Base-by-base conservation (phyloP, 495 filamentous ascomycete genomes). In the Penicillium malachiteum region DNA sequence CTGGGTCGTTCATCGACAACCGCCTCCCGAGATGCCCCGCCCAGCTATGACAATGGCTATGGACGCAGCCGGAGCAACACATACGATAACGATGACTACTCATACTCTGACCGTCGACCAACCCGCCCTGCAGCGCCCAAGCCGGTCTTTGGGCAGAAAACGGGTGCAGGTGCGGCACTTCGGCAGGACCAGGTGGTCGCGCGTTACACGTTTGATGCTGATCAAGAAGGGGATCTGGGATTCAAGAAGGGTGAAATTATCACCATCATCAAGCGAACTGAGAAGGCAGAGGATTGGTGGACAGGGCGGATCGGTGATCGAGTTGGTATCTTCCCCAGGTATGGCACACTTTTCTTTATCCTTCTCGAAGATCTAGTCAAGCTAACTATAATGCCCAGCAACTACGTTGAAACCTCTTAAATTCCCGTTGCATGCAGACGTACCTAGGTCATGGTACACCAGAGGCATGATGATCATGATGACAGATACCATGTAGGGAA, bases 241-340 rank as follows among this genome's bases (percentile, higher is more conserved):
- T 97, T 97, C 78, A 96, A 55, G 78, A 97, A 98, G 78, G 94
- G 94, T 16, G 94, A 98, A 34, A 74, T 97, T 47, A 96, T 98
- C 59, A 97, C 92, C n/a, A 94, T 98, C 52, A 71, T 93, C 16
- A 97, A 98, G 76, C 88, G 89, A 67, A 97, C 94, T n/a, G 90
- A 98, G 0, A 87, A 88, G 56, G 86, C 85, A 9, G 92, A 96
- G 70, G 95, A 93, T 84, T 97, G 92, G 92, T 90, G 76, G 76
- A 88, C 85, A 33, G 85, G 85, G 30, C 76, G 79, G 49, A 82
- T 88, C 50, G 85, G 84, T 13, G 79, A 81, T 60, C 74, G 83
- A 14, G 82, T 84, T 26, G 84, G 84, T 48, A 84, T 86, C 40
- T 87, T 87, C 65, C 84, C 84, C 39, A 75, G 71, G 76, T 78